Percentiles rank a stretch among this genome's conserved stretches.
phyloP scores from a whole-genome alignment of 768 basidiomycete species.

The Boletales sp. region DNA sequence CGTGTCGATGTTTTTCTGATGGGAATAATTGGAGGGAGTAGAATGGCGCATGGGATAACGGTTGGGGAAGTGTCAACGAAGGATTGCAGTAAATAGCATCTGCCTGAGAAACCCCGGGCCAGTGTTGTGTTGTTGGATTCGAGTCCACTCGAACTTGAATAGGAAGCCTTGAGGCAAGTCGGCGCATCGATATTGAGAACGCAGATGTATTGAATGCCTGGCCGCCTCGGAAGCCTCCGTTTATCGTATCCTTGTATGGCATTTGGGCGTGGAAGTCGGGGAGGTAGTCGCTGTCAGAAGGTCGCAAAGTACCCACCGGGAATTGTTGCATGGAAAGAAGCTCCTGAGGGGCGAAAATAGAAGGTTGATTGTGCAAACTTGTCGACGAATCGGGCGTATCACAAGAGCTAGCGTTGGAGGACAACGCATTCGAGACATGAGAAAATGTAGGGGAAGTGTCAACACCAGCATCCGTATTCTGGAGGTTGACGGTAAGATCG shows the following conservation, averaged over 20 bases:
- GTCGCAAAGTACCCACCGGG: background rate
- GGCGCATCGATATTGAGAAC: slow-evolving; percentile 31
- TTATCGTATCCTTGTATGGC: slow-evolving; percentile 12
- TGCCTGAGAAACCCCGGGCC: slow-evolving; percentile 9
- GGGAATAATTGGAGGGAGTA: slow-evolving; percentile 23
- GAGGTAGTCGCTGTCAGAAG: slow-evolving; percentile 9
- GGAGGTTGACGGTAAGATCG: slow-evolving; percentile 6
- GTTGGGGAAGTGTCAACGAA: slow-evolving; percentile 27
- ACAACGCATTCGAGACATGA: slow-evolving; percentile 2
- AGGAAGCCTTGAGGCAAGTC: slow-evolving; percentile 30
- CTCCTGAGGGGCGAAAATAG: slow-evolving; percentile 4
- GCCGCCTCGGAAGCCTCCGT: slow-evolving; percentile 7
- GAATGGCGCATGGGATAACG: slow-evolving; percentile 20
- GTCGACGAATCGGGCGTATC: slow-evolving; percentile 4
- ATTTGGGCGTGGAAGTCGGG: slow-evolving; percentile 11
- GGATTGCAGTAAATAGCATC: slow-evolving; percentile 4
- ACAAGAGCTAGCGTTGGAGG: background rate
- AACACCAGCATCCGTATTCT: background rate
- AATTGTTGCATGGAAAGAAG: slow-evolving; percentile 9
- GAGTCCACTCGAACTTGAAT: slow-evolving; percentile 15
- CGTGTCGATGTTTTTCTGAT: slow-evolving; percentile 11
- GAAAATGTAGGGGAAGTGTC: slow-evolving; percentile 5
- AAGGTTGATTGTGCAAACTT: slow-evolving; percentile 5
- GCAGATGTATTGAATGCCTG: slow-evolving; percentile 13
- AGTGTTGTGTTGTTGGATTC: slow-evolving; percentile 11